Evolutionary conservation across 2,329 filamentous ascomycete species (phyloP).

Genomic region (Chalaropsis ovoidea): DNA sequence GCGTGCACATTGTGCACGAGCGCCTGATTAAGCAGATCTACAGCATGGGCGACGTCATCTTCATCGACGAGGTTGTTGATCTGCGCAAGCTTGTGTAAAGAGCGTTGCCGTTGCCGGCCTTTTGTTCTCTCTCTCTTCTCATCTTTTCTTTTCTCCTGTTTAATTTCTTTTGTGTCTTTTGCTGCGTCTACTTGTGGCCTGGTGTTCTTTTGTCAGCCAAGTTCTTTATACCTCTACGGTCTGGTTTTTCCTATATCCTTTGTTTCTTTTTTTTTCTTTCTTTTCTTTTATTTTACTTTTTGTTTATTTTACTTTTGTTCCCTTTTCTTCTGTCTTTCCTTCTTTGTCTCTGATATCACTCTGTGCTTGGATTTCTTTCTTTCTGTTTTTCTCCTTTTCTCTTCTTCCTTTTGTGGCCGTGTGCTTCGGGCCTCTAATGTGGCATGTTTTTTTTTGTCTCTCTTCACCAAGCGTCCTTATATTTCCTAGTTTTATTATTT

Average conservation of each 20-base stretch:
- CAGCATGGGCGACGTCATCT: slow-evolving; percentile 24
- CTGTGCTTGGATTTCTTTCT: neutral
- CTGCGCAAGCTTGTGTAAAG: slow-evolving; percentile 23
- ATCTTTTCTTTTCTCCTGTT: slow-evolving; percentile 3
- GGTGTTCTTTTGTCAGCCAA: neutral
- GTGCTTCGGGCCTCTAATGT: neutral
- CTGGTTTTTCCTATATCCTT: neutral
- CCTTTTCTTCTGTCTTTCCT: neutral
- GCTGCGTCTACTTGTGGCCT: neutral
- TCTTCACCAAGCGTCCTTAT: neutral
- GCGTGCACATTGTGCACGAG: slow-evolving; percentile 22
- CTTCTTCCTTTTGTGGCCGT: neutral
- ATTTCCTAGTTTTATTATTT: neutral
- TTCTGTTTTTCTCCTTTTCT: neutral
- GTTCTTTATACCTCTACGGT: neutral
- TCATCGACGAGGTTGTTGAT: slow-evolving; percentile 23
- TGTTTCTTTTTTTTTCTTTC: slow-evolving; percentile 2
- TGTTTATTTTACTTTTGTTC: neutral
- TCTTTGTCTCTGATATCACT: slow-evolving; percentile 10
- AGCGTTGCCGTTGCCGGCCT: neutral
- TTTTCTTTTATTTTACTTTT: neutral
- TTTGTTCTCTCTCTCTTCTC: neutral
- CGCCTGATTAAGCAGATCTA: slow-evolving; percentile 25
- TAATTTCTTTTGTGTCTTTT: neutral
- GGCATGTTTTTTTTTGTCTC: slow-evolving; percentile 13